Conservation (phyloP, 148 eudicot species). For the Selenicereus undatus region DNA sequence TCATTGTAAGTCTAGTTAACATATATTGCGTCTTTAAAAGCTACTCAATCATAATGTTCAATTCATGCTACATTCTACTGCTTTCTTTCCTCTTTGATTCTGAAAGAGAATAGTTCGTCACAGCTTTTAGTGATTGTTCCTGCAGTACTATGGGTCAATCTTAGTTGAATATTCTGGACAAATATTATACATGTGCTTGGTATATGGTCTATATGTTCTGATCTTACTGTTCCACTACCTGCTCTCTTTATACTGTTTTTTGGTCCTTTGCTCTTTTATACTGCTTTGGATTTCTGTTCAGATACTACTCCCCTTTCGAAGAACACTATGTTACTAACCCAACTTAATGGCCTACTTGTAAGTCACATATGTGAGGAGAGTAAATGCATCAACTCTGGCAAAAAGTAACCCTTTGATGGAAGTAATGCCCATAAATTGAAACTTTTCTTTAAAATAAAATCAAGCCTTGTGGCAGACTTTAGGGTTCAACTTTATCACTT, state of each 20-base stretch:
- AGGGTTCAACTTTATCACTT: neutral
- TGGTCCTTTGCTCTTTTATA: too few relatives aligned
- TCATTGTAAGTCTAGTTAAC: slow-evolving; percentile 53
- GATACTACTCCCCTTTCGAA: too few relatives aligned
- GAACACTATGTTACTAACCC: too few relatives aligned
- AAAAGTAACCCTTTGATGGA: neutral
- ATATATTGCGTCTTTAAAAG: neutral
- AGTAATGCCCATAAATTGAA: neutral
- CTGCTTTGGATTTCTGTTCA: too few relatives aligned
- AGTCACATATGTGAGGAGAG: neutral
- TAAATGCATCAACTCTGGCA: neutral
- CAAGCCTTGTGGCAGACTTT: neutral
- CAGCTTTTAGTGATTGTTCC: neutral
- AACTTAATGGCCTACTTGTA: too few relatives aligned
- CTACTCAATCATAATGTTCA: neutral
- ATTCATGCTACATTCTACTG: neutral
- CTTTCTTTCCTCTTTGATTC: neutral
- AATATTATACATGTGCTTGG: neutral
- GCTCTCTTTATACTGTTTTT: too few relatives aligned
- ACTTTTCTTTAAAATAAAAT: neutral
- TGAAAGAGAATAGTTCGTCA: neutral
- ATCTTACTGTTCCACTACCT: too few relatives aligned
- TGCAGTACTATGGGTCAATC: neutral
- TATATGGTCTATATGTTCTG: too few relatives aligned
- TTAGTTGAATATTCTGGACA: neutral